These are phyloP conservation scores for Colletotrichum sp. DNA, from an alignment of 2,329 filamentous ascomycete genomes.

Conservation along the genomic window DNA sequence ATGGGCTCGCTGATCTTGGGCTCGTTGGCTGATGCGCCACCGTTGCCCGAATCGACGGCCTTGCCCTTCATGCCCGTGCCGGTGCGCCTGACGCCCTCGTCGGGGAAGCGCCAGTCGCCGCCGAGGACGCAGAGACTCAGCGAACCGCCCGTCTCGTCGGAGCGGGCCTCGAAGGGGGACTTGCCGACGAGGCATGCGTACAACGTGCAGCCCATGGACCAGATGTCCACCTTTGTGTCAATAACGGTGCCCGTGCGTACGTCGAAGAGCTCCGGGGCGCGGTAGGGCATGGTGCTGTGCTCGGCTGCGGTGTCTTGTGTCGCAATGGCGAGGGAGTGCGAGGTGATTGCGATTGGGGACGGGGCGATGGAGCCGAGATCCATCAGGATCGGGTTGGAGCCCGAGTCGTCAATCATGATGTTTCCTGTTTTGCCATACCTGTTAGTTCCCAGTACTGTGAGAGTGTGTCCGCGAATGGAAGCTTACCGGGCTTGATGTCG, in stretches of 20 bases:
- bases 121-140: conserved; percentile 91
- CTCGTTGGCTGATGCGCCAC: conserved; percentile 38
- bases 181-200: conserved; percentile 97
- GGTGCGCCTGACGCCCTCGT: conserved; percentile 68
- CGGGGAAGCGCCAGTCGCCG: conserved; percentile 96
- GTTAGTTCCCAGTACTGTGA: not conserved
- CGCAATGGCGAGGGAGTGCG: conserved; percentile 85
- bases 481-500: conserved; percentile 92
- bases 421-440: conserved; percentile 63
- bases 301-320: conserved; percentile 95
- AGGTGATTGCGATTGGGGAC: conserved; percentile 88
- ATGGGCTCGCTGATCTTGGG: conserved; percentile 78
- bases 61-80: conserved; percentile 37
- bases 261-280: conserved; percentile 96
- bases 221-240: conserved; percentile 97
- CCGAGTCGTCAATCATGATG: conserved; percentile 97
- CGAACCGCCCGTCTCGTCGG: conserved; percentile 93
- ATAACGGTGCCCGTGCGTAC: conserved; percentile 92
- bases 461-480: not conserved
- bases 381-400: conserved; percentile 91
- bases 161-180: conserved; percentile 93
- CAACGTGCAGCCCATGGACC: conserved; percentile 96
- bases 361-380: conserved; percentile 91
- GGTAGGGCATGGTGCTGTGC: conserved; percentile 98
- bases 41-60: conserved; percentile 26